These are phyloP conservation scores for Bimuria novae-zelandiae DNA, from an alignment of 2,329 filamentous ascomycete genomes.

Conservation along the genomic window DNA sequence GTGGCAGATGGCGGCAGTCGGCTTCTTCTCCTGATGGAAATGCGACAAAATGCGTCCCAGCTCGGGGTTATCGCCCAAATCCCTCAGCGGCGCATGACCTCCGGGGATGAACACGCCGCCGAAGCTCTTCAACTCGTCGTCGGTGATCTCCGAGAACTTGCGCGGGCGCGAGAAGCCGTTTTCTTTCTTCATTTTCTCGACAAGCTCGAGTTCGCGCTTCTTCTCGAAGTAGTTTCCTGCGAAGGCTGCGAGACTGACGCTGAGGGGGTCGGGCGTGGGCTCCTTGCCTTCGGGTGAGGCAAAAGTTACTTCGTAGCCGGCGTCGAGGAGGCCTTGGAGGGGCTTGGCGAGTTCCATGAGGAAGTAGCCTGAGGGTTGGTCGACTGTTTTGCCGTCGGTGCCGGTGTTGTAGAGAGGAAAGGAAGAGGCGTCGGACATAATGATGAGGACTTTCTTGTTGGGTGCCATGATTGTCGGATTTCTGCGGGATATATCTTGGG, in stretches of 20 bases:
- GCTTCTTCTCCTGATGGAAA: constrained; percentile 49
- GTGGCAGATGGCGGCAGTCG: constrained; percentile 54
- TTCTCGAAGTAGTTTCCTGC: constrained; percentile 54
- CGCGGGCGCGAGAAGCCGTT: constrained; percentile 49
- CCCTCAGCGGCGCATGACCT: constrained; percentile 51
- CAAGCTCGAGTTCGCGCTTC: constrained; percentile 46
- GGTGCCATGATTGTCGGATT: constrained; percentile 20
- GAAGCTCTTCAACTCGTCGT: constrained; percentile 47
- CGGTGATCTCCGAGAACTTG: constrained; percentile 46
- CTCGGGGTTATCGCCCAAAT: constrained; percentile 49
- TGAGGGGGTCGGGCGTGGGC: constrained; percentile 50
- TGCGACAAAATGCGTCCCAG: constrained; percentile 50
- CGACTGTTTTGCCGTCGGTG: constrained; percentile 28
- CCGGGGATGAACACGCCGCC: constrained; percentile 53
- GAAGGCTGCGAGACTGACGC: constrained; percentile 49
- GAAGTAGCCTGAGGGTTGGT: constrained; percentile 38
- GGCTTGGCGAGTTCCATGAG: constrained; percentile 42
- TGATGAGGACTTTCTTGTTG: constrained; percentile 50
- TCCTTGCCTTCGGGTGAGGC: constrained; percentile 51
- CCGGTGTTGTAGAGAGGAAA: constrained; percentile 35
- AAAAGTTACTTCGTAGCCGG: constrained; percentile 51
- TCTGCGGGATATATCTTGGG: not conserved
- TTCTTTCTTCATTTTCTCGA: constrained; percentile 52
- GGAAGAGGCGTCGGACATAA: constrained; percentile 51
- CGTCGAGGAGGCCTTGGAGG: constrained; percentile 32